Evolutionary conservation across 2,329 filamentous ascomycete genomes (phyloP).

Genomic region (Pseudogymnoascus sp.): DNA sequence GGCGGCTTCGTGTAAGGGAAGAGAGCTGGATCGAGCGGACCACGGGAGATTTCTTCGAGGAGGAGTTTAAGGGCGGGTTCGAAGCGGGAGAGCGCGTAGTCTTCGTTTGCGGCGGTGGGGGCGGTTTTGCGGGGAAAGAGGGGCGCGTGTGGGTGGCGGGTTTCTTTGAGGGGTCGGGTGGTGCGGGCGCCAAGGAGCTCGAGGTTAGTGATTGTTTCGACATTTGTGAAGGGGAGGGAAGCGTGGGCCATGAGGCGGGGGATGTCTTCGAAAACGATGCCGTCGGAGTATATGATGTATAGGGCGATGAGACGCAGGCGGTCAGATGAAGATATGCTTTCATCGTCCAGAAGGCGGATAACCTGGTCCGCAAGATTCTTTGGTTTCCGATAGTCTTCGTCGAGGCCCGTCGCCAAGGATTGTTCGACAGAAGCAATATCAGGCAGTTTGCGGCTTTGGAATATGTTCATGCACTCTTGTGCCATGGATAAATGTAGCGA

Average conservation of each 20-base stretch:
- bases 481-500: slow-evolving; percentile 94
- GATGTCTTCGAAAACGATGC: slow-evolving; percentile 75
- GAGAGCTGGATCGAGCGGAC: slow-evolving; percentile 53
- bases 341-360: slow-evolving; percentile 80
- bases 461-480: slow-evolving; percentile 91
- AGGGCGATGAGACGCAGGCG: slow-evolving; percentile 77
- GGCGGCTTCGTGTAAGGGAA: slow-evolving; percentile 71
- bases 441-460: slow-evolving; percentile 73
- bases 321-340: slow-evolving; percentile 61
- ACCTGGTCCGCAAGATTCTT: slow-evolving; percentile 83
- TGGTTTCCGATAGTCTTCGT: slow-evolving; percentile 85
- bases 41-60: slow-evolving; percentile 64
- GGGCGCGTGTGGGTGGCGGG: slow-evolving; percentile 53
- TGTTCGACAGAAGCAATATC: slow-evolving; percentile 88
- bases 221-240: slow-evolving; percentile 64
- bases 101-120: slow-evolving; percentile 52
- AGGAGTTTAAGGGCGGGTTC: slow-evolving; percentile 74
- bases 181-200: slow-evolving; percentile 72
- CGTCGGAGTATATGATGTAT: slow-evolving; percentile 79
- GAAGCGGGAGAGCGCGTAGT: slow-evolving; percentile 80
- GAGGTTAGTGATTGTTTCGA: slow-evolving; percentile 66
- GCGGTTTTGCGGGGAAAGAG: slow-evolving; percentile 63
- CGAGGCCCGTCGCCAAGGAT: slow-evolving; percentile 80
- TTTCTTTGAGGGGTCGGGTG: slow-evolving; percentile 67
- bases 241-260: slow-evolving; percentile 78